A percentile compares a stretch with the other conserved stretches of the same genome.
Conservation (phyloP, 1,284 basidiomycete genomes). For the Athelia psychrophila region DNA sequence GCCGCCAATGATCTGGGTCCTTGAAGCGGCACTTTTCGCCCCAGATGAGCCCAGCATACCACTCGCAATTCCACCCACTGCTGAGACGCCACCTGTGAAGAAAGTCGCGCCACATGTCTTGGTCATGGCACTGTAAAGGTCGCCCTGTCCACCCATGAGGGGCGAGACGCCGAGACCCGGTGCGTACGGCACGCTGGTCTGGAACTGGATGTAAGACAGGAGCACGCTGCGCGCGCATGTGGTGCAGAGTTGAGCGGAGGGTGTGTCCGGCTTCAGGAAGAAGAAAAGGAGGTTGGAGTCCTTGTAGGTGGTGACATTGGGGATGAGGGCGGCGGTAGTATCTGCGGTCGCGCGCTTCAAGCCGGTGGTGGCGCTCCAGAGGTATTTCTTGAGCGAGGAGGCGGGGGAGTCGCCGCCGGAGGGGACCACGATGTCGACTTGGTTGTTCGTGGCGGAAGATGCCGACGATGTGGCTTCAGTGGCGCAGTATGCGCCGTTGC, state of each 20-base stretch:
- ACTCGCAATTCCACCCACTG: conserved; percentile 57
- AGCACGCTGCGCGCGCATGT: conserved; percentile 78
- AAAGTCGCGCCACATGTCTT: conserved; percentile 60
- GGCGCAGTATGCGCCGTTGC: conserved; percentile 67
- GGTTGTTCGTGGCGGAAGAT: conserved; percentile 11
- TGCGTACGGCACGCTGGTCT: conserved; percentile 68
- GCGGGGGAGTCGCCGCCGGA: conserved; percentile 1
- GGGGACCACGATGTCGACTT: conserved; percentile 15
- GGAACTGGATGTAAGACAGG: conserved; percentile 73
- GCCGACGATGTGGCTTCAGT: conserved; percentile 32
- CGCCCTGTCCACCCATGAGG: conserved; percentile 64
- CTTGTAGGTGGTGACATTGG: conserved; percentile 68
- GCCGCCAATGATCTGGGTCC: conserved; percentile 7
- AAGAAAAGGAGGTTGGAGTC: conserved; percentile 75
- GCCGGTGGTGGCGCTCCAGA: conserved; percentile 12
- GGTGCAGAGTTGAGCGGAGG: conserved; percentile 64
- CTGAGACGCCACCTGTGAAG: conserved; percentile 60
- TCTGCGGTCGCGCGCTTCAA: conserved; percentile 25
- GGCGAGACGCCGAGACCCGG: conserved; percentile 65
- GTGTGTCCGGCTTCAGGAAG: conserved; percentile 58
- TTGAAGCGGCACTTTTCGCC: conserved; percentile 22
- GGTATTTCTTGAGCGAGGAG: conserved; percentile 13
- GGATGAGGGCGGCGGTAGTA: conserved; percentile 37
- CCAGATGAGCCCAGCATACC: conserved; percentile 21
- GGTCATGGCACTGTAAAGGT: conserved; percentile 62